Percentiles rank a stretch among this genome's conserved stretches.
Conservation (phyloP, 2,329 filamentous ascomycete genomes). For the Exophiala calicioides region DNA sequence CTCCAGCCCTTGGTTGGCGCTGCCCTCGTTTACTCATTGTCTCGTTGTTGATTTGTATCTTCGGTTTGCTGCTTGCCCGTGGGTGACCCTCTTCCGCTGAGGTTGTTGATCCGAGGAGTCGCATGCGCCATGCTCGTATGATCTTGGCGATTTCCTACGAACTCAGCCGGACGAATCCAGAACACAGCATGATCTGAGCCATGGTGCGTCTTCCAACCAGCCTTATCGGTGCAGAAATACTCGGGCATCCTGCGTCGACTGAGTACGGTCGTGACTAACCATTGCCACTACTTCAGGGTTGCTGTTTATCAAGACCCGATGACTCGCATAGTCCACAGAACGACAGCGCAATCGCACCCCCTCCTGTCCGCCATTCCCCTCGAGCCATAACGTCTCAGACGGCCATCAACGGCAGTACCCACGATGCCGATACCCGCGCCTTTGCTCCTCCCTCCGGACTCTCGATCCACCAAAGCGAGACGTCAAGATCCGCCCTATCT, state of each 20-base stretch:
- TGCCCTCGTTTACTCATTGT: constrained; percentile 6
- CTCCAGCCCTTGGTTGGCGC: background rate
- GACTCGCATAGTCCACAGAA: constrained; percentile 13
- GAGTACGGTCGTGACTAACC: constrained; percentile 12
- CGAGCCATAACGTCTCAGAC: constrained; percentile 29
- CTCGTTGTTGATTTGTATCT: background rate
- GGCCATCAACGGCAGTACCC: constrained; percentile 24
- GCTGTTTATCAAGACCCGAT: constrained; percentile 29
- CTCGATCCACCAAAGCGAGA: constrained; percentile 21
- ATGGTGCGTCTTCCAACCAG: constrained; percentile 16
- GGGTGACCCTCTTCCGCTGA: background rate
- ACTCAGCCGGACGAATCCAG: background rate
- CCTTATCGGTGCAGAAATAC: no score
- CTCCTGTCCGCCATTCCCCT: constrained; percentile 21
- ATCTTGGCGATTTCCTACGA: background rate
- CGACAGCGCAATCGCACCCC: constrained; percentile 11
- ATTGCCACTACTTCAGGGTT: constrained; percentile 22
- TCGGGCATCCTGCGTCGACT: constrained; percentile 2
- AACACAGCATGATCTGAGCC: constrained; percentile 14
- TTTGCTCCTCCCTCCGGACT: constrained; percentile 20
- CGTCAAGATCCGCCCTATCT: constrained; percentile 22
- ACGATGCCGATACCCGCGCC: constrained; percentile 16
- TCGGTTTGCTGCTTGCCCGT: background rate
- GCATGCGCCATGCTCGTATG: constrained; percentile 3
- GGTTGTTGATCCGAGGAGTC: background rate